These are phyloP conservation scores for Scopulariopsis brevicaulis DNA, from an alignment of 2,329 filamentous ascomycete species.

Conservation along the genomic window DNA sequence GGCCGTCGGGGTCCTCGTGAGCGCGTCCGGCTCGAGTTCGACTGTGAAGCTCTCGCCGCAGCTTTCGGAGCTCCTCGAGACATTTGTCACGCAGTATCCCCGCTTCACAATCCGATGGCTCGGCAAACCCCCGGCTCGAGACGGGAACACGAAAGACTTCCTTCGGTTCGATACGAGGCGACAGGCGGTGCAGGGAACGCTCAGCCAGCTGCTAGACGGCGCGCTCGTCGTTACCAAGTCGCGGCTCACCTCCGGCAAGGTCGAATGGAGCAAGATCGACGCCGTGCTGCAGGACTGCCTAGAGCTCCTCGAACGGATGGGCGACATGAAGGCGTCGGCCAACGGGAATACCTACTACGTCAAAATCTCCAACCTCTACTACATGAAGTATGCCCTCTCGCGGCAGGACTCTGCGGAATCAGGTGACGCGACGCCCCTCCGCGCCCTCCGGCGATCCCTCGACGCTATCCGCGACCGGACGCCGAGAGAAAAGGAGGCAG, in stretches of 20 bases:
- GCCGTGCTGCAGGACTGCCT: constrained; percentile 44
- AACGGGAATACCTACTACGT: constrained; percentile 37
- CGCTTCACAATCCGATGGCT: constrained; percentile 51
- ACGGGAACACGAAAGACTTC: constrained; percentile 42
- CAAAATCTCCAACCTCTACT: constrained; percentile 63
- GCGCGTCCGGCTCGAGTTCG: not conserved
- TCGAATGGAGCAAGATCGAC: constrained; percentile 44
- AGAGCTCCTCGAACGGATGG: constrained; percentile 39
- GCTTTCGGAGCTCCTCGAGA: constrained; percentile 33
- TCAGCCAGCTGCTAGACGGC: constrained; percentile 49
- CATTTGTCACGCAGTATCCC: constrained; percentile 46
- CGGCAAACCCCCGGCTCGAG: constrained; percentile 40
- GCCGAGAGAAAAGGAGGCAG: constrained; percentile 42
- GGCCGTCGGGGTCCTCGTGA: constrained; percentile 34
- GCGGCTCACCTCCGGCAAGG: constrained; percentile 31
- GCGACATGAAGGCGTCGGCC: constrained; percentile 20
- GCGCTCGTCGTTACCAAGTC: constrained; percentile 44
- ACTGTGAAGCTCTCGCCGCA: not conserved
- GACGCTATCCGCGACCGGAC: constrained; percentile 46
- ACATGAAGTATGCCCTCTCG: constrained; percentile 44
- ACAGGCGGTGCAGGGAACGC: constrained; percentile 36
- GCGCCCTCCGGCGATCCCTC: constrained; percentile 51
- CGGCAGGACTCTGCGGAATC: constrained; percentile 29
- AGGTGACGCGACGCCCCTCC: constrained; percentile 33
- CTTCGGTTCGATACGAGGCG: constrained; percentile 51